phyloP scores from a whole-genome alignment of 2,329 filamentous ascomycete species.

The Trichophyton equinum region DNA sequence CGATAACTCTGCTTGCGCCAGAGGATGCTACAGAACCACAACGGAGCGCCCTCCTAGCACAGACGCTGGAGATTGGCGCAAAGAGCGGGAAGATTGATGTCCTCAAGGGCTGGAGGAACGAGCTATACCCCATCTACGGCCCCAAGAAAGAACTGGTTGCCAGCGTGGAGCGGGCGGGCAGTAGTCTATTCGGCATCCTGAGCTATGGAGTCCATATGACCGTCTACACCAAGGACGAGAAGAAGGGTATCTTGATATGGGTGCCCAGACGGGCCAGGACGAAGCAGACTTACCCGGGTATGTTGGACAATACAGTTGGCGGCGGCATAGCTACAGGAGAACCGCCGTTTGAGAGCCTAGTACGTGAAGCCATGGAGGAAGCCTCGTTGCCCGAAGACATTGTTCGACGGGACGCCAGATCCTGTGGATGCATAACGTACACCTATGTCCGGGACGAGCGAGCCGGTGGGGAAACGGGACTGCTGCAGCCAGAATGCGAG shows the following conservation, averaged over 20 bases:
- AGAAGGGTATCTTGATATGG: conserved; percentile 63
- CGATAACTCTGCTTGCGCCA: conserved; percentile 48
- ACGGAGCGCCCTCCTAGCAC: conserved; percentile 46
- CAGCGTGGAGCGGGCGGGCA: conserved; percentile 64
- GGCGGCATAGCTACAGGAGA: conserved; percentile 74
- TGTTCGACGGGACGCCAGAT: conserved; percentile 47
- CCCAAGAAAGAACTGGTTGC: conserved; percentile 48
- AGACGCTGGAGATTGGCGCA: conserved; percentile 55
- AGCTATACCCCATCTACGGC: conserved; percentile 67
- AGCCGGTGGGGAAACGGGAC: conserved; percentile 65
- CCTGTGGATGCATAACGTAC: conserved; percentile 67
- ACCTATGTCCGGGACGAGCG: conserved; percentile 64
- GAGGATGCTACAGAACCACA: conserved; percentile 46
- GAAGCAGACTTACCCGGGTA: conserved; percentile 81
- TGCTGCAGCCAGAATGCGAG: conserved; percentile 82
- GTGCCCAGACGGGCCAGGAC: conserved; percentile 60
- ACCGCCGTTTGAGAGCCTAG: conserved; percentile 63
- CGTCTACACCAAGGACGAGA: conserved; percentile 48
- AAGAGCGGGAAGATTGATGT: conserved; percentile 59
- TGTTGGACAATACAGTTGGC: conserved; percentile 90
- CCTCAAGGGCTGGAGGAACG: conserved; percentile 66
- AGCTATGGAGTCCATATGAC: conserved; percentile 75
- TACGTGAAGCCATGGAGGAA: conserved; percentile 82
- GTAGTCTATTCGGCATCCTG: conserved; percentile 60
- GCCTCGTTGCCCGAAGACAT: conserved; percentile 62